Conservation (phyloP, 2,329 filamentous ascomycete genomes). For the Pseudocercospora fijiensis region DNA sequence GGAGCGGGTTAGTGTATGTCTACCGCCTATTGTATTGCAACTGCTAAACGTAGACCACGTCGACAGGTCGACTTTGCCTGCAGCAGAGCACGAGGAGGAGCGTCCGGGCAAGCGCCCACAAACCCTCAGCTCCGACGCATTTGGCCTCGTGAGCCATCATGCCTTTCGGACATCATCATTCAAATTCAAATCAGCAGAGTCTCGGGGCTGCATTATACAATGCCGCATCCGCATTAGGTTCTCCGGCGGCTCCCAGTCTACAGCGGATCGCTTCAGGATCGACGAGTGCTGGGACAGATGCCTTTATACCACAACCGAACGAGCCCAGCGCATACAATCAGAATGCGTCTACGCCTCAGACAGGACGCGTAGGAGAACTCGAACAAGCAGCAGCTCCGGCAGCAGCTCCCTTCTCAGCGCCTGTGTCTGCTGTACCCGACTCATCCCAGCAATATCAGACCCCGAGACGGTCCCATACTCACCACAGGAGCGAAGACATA, state of each 20-base stretch:
- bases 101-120: background rate
- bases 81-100: conserved; percentile 1
- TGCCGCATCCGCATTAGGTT: conserved; percentile 6
- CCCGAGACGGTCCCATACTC: conserved; percentile 48
- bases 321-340: conserved; percentile 3
- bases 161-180: conserved; percentile 11
- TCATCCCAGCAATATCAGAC: conserved; percentile 44
- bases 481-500: conserved; percentile 56
- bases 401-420: conserved; percentile 23
- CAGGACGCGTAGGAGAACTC: conserved; percentile 32
- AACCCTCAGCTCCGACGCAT: background rate
- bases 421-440: conserved; percentile 37
- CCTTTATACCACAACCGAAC: conserved; percentile 38
- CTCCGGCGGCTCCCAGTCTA: conserved; percentile 11
- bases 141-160: background rate
- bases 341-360: conserved; percentile 14
- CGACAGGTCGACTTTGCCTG: background rate
- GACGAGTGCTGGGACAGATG: conserved; percentile 47
- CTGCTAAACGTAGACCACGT: background rate
- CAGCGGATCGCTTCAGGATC: conserved; percentile 34
- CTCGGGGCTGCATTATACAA: conserved; percentile 7
- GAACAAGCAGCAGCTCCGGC: conserved; percentile 41
- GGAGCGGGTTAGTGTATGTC: background rate
- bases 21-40: background rate
- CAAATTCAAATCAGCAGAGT: conserved; percentile 15